Evolutionary conservation across 139 green algal species (phyloP).

Genomic region (Volvox africanus): DNA sequence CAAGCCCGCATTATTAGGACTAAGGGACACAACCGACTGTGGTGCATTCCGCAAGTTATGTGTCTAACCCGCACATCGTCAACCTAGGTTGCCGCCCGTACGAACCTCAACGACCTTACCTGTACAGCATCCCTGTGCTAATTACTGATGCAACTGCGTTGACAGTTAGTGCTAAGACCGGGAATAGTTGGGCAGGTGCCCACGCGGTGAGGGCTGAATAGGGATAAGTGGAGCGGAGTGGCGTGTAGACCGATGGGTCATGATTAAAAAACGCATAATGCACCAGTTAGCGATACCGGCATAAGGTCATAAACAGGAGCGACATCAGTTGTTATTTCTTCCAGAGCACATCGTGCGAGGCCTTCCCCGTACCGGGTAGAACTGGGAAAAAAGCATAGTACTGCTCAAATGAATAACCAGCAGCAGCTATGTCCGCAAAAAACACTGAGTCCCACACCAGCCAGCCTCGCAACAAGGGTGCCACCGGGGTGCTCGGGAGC

Average conservation of each 20-base stretch:
- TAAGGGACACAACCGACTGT: too few relatives aligned
- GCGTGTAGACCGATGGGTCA: too few relatives aligned
- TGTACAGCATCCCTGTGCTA: constrained; percentile 8
- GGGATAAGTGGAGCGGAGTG: too few relatives aligned
- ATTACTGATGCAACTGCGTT: background rate
- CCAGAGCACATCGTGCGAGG: too few relatives aligned
- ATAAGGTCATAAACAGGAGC: too few relatives aligned
- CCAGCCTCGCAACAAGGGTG: background rate
- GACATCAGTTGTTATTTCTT: too few relatives aligned
- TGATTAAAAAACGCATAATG: too few relatives aligned
- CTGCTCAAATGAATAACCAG: constrained; percentile 94
- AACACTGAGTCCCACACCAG: constrained; percentile 90
- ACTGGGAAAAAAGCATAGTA: constrained; percentile 93
- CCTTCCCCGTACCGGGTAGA: constrained; percentile 68
- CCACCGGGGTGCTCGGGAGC: background rate
- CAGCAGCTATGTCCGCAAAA: constrained; percentile 78
- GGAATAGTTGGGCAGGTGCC: background rate
- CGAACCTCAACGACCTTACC: background rate
- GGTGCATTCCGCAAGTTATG: too few relatives aligned
- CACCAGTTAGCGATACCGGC: too few relatives aligned
- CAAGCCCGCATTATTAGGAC: too few relatives aligned
- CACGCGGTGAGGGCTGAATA: background rate
- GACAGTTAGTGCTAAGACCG: background rate
- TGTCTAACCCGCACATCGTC: too few relatives aligned
- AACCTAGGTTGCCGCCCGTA: too few relatives aligned